Base-by-base conservation (phyloP, 2,329 filamentous ascomycete species). In the Daldinia eschscholtzii region DNA sequence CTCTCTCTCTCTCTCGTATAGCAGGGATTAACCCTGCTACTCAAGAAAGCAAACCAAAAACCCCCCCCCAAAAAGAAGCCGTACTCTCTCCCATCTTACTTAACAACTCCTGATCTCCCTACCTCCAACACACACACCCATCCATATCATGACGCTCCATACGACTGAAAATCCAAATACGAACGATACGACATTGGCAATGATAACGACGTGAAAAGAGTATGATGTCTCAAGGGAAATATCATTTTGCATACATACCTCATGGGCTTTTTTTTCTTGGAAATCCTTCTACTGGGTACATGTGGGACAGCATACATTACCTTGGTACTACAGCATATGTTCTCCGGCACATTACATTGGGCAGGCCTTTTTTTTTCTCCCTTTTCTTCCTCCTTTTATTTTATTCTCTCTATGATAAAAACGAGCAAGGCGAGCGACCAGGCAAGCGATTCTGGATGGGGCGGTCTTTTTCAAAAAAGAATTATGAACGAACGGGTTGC, bases 301-400 rank as follows among this genome's bases (percentile, higher is more conserved):
- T 33, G 46, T 52, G 7, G 46, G 46, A 52, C 46, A 52, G 46
- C 46, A 52, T 52, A 52, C 23, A 20, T 26, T 28, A 9, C 5
- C 44, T 28, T 26, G 26, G 46, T 52, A 52, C 46, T n/a, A 52
- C 46, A 52, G 46, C 46, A 52, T 55, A 37, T 55, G 30, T 39
- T 39, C 33, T 55, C 33, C 30, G 30, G 52, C 52, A 64, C 37
- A 59, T 46, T 55, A 52, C 62, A 58, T 65, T 63, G 46, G 68
- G 55, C 39, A 44, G 62, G 44, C 44, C 41, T 55, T 61, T 59
- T 48, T 33, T 50, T 57, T 57, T 12, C 41, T 12, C 41, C 4
- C 46, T 4, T 26, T 48, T 18, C 9, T 37, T 39, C 33, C 2
- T 44, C n/a, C 18, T 37, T 42, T 28, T 44, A 44, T 39, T 39